Base-by-base conservation (phyloP, 371 early-diverging fungal species). In the Circinella umbellata region DNA sequence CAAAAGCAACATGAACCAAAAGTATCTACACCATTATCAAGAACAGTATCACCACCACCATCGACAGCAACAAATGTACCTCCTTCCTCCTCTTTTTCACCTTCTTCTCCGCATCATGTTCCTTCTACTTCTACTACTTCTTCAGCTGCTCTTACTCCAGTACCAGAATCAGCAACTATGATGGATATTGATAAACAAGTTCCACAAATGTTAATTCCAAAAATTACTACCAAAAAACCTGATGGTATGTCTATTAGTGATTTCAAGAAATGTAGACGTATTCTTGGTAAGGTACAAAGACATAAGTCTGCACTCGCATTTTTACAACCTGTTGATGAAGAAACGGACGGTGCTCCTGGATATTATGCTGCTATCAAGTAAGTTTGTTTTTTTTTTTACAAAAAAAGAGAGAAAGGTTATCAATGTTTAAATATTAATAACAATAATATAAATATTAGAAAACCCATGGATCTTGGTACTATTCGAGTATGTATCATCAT, bases 401-500 rank as follows among this genome's bases (percentile, higher is more conserved):
- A 54, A 51, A 8, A 18, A 18, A 17, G 42, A n/a, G 1, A 51
- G 42, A 42, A 42, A 11, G 11, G 42, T 9, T 36, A 64, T 60
- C 10, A 4, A 13, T 35, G 9, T 42, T 46, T 8, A 1, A 18
- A n/a, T 9, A 42, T 11, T 42, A 42, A 42, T 3, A 42, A 42
- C 3, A 42, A 36, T 42, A 39, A n/a, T 4, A 10, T 10, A 15
- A 6, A 55, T n/a, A 47, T 95, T 74, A 96, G 92, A 72, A 75
- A 90, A 67, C 99, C 99, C 11, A 99, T 99, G 98, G 99, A 99
- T 76, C 69, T 98, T 38, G 84, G 90, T 20, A 97, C 96, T 6
- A 91, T 99, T 54, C 27, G 49, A 59, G 67, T 67, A 67, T 60
- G 64, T 51, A 15, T 51, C 2, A 13, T 5, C 5, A 51, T 51